Percentiles rank a stretch among this genome's conserved stretches.
Evolutionary conservation across 116 monocot genomes (phyloP).

Genomic region (Papilionanthe hybrid): DNA sequence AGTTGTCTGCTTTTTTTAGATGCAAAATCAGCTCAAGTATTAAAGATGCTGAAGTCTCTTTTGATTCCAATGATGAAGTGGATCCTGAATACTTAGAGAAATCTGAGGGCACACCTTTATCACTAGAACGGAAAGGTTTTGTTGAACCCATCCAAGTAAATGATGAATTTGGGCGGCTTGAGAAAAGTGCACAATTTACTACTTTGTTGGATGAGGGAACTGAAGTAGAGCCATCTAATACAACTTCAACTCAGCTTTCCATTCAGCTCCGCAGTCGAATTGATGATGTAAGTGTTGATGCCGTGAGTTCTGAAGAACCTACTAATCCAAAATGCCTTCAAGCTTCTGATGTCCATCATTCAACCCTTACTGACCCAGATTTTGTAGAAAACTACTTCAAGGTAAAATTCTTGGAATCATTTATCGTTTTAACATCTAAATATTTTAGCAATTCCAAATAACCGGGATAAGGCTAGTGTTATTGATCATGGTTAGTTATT

Average conservation of each 20-base stretch:
- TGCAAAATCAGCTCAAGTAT: conserved; percentile 23
- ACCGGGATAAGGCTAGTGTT: background rate
- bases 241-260: conserved; percentile 3
- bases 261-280: background rate
- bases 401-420: conserved; percentile 22
- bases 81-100: conserved; percentile 20
- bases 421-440: background rate
- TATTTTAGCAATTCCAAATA: background rate
- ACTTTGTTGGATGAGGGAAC: conserved; percentile 23
- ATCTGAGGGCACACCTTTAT: conserved; percentile 4
- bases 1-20: conserved; percentile 69
- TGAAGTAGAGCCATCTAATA: conserved; percentile 21
- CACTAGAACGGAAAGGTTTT: conserved; percentile 12
- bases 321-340: conserved; percentile 10
- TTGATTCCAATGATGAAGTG: conserved; percentile 9
- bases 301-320: conserved; percentile 6
- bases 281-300: conserved; percentile 10
- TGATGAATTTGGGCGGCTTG: conserved; percentile 14
- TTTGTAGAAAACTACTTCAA: conserved; percentile 99
- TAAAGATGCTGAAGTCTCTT: conserved; percentile 17
- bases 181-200: conserved; percentile 21
- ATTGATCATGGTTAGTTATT: background rate
- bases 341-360: conserved; percentile 33
- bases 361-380: conserved; percentile 64
- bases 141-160: background rate